These are phyloP conservation scores for Hyphopichia fennica DNA, from an alignment of 1,139 yeast species.

Conservation along the genomic window DNA sequence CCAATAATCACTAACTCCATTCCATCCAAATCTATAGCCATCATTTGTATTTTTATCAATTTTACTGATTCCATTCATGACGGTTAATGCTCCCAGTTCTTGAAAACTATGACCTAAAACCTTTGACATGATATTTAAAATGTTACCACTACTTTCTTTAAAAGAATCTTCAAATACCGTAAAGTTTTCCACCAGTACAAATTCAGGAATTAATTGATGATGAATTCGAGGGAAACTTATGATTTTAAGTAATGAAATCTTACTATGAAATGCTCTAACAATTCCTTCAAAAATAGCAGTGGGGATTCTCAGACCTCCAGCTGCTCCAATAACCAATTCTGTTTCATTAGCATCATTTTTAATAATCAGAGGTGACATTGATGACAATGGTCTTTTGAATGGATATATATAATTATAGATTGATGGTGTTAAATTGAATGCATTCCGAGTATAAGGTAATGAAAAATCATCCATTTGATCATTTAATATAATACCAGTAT, in stretches of 20 bases:
- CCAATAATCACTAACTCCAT: conserved; percentile 50
- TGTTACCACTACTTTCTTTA: conserved; percentile 2
- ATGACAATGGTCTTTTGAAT: conserved; percentile 78
- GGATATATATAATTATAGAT: conserved; percentile 75
- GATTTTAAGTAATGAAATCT: conserved; percentile 60
- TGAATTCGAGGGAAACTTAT: conserved; percentile 81
- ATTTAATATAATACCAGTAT: conserved; percentile 80
- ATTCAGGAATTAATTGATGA: conserved; percentile 84
- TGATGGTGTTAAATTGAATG: conserved; percentile 81
- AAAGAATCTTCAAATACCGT: conserved; percentile 30
- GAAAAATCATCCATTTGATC: conserved; percentile 97
- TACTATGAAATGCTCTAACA: conserved; percentile 59
- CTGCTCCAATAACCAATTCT: conserved; percentile 81
- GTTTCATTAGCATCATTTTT: conserved; percentile 42
- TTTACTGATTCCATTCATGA: conserved; percentile 40
- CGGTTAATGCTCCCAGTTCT: conserved; percentile 40
- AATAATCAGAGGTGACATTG: conserved; percentile 76
- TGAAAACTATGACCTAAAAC: conserved; percentile 28
- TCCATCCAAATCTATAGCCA: conserved; percentile 17
- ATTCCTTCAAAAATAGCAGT: conserved; percentile 83
- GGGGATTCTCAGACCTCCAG: conserved; percentile 91
- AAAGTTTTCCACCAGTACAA: conserved; percentile 56
- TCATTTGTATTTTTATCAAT: conserved; percentile 13
- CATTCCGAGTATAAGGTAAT: conserved; percentile 66
- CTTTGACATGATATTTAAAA: conserved; percentile 2